These are phyloP conservation scores for Russula griseocarnosa DNA, from an alignment of 768 basidiomycete genomes.

Conservation along the genomic window DNA sequence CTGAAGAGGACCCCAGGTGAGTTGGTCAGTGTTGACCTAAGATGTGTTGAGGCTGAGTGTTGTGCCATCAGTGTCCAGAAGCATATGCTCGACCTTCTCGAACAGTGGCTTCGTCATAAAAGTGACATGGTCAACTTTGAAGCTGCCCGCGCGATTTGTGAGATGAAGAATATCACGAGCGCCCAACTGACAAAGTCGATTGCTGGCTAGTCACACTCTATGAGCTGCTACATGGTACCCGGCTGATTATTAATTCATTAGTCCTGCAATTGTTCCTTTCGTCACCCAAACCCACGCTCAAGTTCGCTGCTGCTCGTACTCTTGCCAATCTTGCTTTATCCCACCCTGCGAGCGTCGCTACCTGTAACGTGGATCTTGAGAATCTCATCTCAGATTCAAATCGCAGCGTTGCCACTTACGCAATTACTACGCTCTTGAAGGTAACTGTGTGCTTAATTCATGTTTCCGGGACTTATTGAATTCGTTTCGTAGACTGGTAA, in stretches of 20 bases:
- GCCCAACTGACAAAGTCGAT: slow-evolving; percentile 83
- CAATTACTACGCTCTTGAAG: slow-evolving; percentile 97
- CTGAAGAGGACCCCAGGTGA: slow-evolving; percentile 99
- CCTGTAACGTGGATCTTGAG: slow-evolving; percentile 95
- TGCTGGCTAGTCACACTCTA: slow-evolving; percentile 54
- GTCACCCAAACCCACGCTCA: slow-evolving; percentile 90
- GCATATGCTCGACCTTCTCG: slow-evolving; percentile 90
- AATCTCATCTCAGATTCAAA: slow-evolving; percentile 94
- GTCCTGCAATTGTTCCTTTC: slow-evolving; percentile 95
- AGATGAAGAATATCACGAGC: slow-evolving; percentile 80
- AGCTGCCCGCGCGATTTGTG: slow-evolving; percentile 95
- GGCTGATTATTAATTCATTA: slow-evolving; percentile 33
- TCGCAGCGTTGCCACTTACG: slow-evolving; percentile 95
- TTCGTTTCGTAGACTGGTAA: slow-evolving; percentile 74
- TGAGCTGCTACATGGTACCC: background rate
- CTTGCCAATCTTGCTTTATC: slow-evolving; percentile 83
- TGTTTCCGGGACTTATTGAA: slow-evolving; percentile 19
- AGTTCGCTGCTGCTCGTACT: slow-evolving; percentile 96
- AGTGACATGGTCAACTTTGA: slow-evolving; percentile 99
- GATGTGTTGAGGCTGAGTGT: slow-evolving; percentile 10
- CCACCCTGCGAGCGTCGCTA: slow-evolving; percentile 81
- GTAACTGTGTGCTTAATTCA: slow-evolving; percentile 38
- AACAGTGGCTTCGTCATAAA: slow-evolving; percentile 95
- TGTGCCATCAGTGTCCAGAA: slow-evolving; percentile 64
- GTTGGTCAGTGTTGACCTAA: slow-evolving; percentile 48